These are phyloP conservation scores for Vicia sativa DNA, from an alignment of 306 rosid genomes.

Conservation along the genomic window DNA sequence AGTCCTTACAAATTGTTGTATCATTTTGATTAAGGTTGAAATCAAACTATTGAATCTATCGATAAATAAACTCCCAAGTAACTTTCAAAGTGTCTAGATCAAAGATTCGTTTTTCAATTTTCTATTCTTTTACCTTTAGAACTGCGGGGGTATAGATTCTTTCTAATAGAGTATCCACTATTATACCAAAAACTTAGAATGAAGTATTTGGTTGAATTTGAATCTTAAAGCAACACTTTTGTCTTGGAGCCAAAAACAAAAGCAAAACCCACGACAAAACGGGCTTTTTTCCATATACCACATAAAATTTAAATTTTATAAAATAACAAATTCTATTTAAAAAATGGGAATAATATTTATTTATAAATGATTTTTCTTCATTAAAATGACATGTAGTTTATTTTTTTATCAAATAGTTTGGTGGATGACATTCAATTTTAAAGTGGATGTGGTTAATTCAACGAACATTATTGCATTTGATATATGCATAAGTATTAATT, in stretches of 20 bases:
- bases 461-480: no score
- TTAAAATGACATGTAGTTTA: no score
- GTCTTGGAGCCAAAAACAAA: slow-evolving; percentile 39
- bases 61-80: not conserved
- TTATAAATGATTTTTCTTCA: no score
- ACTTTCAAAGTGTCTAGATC: slow-evolving; percentile 14
- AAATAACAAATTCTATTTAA: not conserved
- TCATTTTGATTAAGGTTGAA: slow-evolving; percentile 1
- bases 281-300: not conserved
- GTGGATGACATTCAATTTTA: no score
- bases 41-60: slow-evolving; percentile 16
- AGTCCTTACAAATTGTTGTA: not conserved
- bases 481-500: no score
- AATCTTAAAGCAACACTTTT: slow-evolving; percentile 38
- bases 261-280: slow-evolving; percentile 22
- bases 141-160: slow-evolving; percentile 25
- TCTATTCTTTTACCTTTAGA: slow-evolving; percentile 29
- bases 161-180: not conserved
- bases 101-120: slow-evolving; percentile 30
- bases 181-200: not conserved
- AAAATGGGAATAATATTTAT: no score
- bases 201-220: slow-evolving; percentile 31
- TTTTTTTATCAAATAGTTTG: no score
- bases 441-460: no score
- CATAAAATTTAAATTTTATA: not conserved